Evolutionary conservation across 345 rosid species (phyloP).

Genomic region (Psidium friedrichsthalianum): DNA sequence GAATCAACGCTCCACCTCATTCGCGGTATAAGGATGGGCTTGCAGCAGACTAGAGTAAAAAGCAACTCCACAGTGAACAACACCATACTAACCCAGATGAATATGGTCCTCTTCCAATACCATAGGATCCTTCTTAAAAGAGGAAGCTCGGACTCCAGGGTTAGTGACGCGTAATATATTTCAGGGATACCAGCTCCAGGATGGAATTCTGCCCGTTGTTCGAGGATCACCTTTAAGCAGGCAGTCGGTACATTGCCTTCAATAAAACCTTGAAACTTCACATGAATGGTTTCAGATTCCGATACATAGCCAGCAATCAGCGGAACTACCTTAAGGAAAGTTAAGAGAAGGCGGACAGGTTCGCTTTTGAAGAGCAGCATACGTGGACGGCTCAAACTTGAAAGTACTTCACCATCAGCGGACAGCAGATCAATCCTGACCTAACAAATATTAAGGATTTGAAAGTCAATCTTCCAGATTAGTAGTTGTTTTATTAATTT

Average conservation of each 20-base stretch:
- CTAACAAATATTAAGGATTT: slow-evolving; percentile 24
- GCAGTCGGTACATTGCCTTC: slow-evolving; percentile 62
- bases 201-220: slow-evolving; percentile 59
- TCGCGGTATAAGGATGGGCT: slow-evolving; percentile 46
- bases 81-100: slow-evolving; percentile 43
- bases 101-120: slow-evolving; percentile 66
- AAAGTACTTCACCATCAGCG: slow-evolving; percentile 39
- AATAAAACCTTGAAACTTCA: slow-evolving; percentile 46
- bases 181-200: slow-evolving; percentile 75
- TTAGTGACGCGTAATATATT: slow-evolving; percentile 53
- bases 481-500: not conserved
- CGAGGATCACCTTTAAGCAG: slow-evolving; percentile 42
- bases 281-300: slow-evolving; percentile 56
- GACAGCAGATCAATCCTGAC: slow-evolving; percentile 68
- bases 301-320: slow-evolving; percentile 61
- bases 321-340: slow-evolving; percentile 60
- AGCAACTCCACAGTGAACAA: slow-evolving; percentile 31
- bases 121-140: slow-evolving; percentile 51
- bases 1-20: slow-evolving; percentile 17
- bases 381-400: slow-evolving; percentile 56
- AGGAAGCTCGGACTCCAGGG: slow-evolving; percentile 48
- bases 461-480: not conserved
- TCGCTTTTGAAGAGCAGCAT: slow-evolving; percentile 73
- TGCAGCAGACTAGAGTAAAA: slow-evolving; percentile 39
- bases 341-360: slow-evolving; percentile 46